phyloP scores from a whole-genome alignment of 352 stramenopile genomes.

The Halophytophthora batemanensis region DNA sequence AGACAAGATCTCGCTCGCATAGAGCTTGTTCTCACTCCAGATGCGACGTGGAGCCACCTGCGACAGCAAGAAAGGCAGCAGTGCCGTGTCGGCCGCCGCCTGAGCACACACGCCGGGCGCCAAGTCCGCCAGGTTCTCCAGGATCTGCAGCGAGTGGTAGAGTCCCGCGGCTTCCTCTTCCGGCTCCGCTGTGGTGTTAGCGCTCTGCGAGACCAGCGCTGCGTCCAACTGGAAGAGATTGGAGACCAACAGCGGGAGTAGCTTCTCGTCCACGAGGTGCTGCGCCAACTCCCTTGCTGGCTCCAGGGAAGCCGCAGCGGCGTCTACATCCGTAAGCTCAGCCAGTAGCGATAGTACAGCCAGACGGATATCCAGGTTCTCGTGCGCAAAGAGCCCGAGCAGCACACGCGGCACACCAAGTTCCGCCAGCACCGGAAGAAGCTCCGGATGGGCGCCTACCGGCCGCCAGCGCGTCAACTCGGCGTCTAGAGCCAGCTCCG shows the following conservation, averaged over 20 bases:
- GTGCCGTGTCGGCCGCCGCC: conserved; percentile 40
- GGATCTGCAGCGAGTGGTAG: conserved; percentile 78
- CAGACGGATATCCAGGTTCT: conserved; percentile 77
- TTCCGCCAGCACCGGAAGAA: conserved; percentile 53
- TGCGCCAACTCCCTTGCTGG: conserved; percentile 39
- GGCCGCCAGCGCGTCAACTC: conserved; percentile 56
- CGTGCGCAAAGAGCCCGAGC: conserved; percentile 74
- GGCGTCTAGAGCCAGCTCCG: conserved; percentile 63
- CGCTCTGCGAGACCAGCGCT: conserved; percentile 2
- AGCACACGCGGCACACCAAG: conserved; percentile 64
- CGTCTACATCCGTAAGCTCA: conserved; percentile 75
- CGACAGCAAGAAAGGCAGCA: conserved; percentile 61
- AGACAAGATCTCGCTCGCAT: conserved; percentile 79
- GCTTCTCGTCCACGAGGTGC: conserved; percentile 59
- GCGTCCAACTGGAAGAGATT: conserved; percentile 42
- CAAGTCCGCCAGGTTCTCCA: conserved; percentile 76
- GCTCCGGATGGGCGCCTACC: conserved; percentile 57
- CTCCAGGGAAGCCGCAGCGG: conserved; percentile 37
- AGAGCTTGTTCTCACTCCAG: conserved; percentile 81
- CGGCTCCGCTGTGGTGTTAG: conserved; percentile 30
- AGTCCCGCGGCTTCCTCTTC: conserved; percentile 72
- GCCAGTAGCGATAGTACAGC: conserved; percentile 53
- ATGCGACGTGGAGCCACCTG: conserved; percentile 32
- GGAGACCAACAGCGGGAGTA: conserved; percentile 45
- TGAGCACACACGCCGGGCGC: conserved; percentile 39